Percentiles rank a stretch among this genome's conserved stretches.
Conservation (phyloP, 1,139 yeast genomes). For the Debaryomyces psychrophilus region DNA sequence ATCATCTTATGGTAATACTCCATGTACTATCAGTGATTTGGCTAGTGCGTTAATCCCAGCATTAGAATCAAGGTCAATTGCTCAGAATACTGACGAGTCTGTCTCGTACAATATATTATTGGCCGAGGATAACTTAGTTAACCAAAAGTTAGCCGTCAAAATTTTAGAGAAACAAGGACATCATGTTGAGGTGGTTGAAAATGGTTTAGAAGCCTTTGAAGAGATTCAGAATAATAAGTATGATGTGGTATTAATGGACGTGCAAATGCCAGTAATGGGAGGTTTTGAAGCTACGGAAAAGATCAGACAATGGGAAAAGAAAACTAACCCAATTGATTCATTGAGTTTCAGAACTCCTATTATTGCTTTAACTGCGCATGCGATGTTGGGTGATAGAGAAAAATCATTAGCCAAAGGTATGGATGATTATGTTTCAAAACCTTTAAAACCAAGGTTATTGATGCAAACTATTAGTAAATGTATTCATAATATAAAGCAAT, state of each 20-base stretch:
- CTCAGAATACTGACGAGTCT: slow-evolving; percentile 78
- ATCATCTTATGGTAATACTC: slow-evolving; percentile 85
- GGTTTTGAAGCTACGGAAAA: slow-evolving; percentile 89
- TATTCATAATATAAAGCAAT: slow-evolving; percentile 66
- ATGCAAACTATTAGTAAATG: slow-evolving; percentile 86
- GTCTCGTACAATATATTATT: slow-evolving; percentile 72
- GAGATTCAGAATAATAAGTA: slow-evolving; percentile 67
- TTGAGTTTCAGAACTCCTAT: slow-evolving; percentile 74
- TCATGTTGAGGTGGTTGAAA: slow-evolving; percentile 79
- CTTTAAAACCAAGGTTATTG: slow-evolving; percentile 77
- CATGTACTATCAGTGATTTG: slow-evolving; percentile 78
- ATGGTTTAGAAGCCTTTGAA: slow-evolving; percentile 81
- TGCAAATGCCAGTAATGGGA: slow-evolving; percentile 95
- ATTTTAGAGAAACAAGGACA: slow-evolving; percentile 84
- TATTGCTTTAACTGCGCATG: slow-evolving; percentile 88
- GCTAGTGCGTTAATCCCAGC: slow-evolving; percentile 87
- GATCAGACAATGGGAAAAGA: slow-evolving; percentile 86
- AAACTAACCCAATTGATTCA: slow-evolving; percentile 72
- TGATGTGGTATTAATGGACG: slow-evolving; percentile 89
- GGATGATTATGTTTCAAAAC: slow-evolving; percentile 90
- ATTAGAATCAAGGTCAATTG: slow-evolving; percentile 76
- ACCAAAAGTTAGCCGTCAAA: slow-evolving; percentile 83
- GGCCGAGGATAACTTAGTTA: slow-evolving; percentile 86
- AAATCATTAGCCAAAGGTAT: slow-evolving; percentile 83
- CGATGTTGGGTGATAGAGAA: slow-evolving; percentile 89